A percentile compares a stretch with the other conserved stretches of the same genome.
phyloP scores from a whole-genome alignment of 495 filamentous ascomycete genomes.

The Penicillium antarcticum region DNA sequence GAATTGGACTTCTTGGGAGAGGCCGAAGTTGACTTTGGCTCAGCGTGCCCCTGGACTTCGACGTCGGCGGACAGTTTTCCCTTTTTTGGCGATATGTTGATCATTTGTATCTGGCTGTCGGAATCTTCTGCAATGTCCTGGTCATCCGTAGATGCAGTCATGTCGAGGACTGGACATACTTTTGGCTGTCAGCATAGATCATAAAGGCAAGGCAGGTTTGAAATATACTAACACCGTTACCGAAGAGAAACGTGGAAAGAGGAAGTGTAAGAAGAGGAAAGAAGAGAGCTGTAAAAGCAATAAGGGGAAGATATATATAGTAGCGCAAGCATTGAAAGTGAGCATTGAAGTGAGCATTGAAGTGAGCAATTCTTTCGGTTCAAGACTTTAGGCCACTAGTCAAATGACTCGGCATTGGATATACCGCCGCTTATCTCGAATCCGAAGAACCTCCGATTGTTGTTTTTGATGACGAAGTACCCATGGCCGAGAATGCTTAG shows the following conservation, averaged over 20 bases:
- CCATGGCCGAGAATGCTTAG: no score
- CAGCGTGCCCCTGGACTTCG: background rate
- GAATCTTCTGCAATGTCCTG: constrained; percentile 12
- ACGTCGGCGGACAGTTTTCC: constrained; percentile 12
- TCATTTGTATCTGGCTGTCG: constrained; percentile 23
- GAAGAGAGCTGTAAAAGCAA: no score
- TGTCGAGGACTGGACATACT: constrained; percentile 30
- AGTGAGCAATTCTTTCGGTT: constrained; percentile 49
- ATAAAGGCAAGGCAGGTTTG: constrained; percentile 30
- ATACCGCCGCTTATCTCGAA: no score
- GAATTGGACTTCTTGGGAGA: background rate
- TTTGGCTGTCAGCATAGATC: no score
- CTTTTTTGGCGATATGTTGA: constrained; percentile 5
- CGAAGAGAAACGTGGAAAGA: no score
- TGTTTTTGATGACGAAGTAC: no score
- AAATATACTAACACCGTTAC: no score
- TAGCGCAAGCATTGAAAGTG: no score
- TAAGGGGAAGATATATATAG: no score
- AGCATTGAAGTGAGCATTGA: no score
- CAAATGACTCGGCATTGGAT: constrained; percentile 39
- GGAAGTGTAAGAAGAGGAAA: no score
- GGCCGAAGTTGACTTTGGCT: background rate
- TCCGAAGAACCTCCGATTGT: no score
- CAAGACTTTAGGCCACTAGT: constrained; percentile 58
- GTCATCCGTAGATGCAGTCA: background rate